These are phyloP conservation scores for Fomitopsis serialis DNA, from an alignment of 768 basidiomycete genomes.

Conservation along the genomic window DNA sequence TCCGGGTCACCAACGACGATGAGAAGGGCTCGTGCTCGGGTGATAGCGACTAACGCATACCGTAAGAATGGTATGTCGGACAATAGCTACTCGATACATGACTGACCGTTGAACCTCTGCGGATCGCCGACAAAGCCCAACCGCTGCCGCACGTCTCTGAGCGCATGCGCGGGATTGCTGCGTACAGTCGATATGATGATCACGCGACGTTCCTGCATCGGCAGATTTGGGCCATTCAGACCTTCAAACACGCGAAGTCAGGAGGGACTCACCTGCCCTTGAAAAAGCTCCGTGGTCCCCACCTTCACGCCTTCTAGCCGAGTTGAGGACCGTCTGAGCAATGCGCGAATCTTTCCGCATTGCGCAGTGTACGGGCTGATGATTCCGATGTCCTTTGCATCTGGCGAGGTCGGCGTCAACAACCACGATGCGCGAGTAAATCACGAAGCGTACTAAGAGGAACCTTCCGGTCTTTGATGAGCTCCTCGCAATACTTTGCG, in stretches of 20 bases:
- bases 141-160: constrained; percentile 20
- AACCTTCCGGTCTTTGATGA: constrained; percentile 20
- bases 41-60: constrained; percentile 48
- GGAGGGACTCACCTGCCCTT: constrained; percentile 29
- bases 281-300: constrained; percentile 36
- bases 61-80: neutral
- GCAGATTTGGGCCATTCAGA: no score
- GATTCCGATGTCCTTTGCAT: constrained; percentile 28
- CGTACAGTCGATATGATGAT: constrained; percentile 33
- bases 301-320: constrained; percentile 23
- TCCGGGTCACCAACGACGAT: constrained; percentile 58
- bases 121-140: constrained; percentile 32
- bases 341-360: constrained; percentile 24
- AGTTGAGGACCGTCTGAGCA: constrained; percentile 10
- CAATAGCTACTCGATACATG: no score
- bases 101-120: constrained; percentile 34
- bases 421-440: neutral
- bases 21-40: constrained; percentile 58
- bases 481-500: constrained; percentile 24
- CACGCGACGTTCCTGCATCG: constrained; percentile 28
- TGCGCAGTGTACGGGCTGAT: constrained; percentile 38
- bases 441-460: constrained; percentile 23
- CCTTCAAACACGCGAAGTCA: neutral
- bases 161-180: constrained; percentile 22
- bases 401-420: constrained; percentile 7